Base-by-base conservation (phyloP, 1,139 yeast genomes). In the Yamadazyma blattariae region DNA sequence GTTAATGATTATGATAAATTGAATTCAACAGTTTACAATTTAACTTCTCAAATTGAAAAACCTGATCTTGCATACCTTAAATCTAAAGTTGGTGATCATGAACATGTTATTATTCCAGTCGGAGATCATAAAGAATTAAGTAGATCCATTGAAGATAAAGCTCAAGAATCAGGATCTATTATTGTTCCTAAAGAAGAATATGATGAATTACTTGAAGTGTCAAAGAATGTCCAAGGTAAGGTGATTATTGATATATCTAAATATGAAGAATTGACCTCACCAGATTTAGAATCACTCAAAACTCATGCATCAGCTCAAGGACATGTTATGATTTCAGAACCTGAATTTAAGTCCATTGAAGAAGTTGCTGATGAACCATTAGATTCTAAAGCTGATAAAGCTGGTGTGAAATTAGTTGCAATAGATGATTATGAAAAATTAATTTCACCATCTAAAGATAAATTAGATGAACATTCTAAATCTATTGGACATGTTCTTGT, bases 31-130 rank as follows among this genome's bases (percentile, higher is more conserved):
- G 42, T 46, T 1, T 34, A 31, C 10, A 37, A 38, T 8, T 56
- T 27, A 42, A 55, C 10, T 35, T 47, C 21, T 50, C 54, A 20
- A 52, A 47, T 24, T 13, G 45, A 46, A 3, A 37, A 50, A 2
- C 63, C 70, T 24, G 39, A 51, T 9, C 34, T 46, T 5, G 59
- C 55, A 3, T 61, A 51, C 32, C 37, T 67, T 11, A 34, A 42
- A 10, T 48, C 49, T 11, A 57, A 52, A 29, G 68, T 71, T n/a
- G 23, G 7, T n/a, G 27, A 18, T 4, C 34, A 41, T 16, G 52
- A 51, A 8, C 44, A 51, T 14, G 46, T 51, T 5, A 46, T 61
- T 14, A 36, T 63, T 22, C 30, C 47, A 2, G 26, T 35, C 5
- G 31, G 35, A 1, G 50, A 45, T 3, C 47, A 42, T 29, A 44